Conservation (phyloP, 2,329 filamentous ascomycete genomes). For the Xylaria sp. region DNA sequence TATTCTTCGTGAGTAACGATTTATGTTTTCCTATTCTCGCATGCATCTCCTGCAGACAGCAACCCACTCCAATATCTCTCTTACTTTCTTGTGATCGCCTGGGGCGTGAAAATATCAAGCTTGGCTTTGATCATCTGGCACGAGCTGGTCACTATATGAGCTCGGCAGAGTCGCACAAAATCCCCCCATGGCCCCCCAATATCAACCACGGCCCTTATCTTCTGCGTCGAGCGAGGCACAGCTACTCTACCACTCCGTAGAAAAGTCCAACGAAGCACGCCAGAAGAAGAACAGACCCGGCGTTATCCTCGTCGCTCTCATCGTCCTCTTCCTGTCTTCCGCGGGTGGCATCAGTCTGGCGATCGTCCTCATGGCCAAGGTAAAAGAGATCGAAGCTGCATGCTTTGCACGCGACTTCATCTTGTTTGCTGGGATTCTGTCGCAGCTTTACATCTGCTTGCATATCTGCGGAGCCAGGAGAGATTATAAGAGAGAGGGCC, state of each 20-base stretch:
- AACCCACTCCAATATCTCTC: background rate
- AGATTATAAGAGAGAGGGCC: constrained; percentile 30
- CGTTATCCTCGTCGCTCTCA: constrained; percentile 37
- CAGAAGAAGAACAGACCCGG: constrained; percentile 32
- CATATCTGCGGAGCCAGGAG: constrained; percentile 40
- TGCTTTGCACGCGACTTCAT: constrained; percentile 42
- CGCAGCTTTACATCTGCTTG: constrained; percentile 39
- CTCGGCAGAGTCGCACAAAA: constrained; percentile 13
- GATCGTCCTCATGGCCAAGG: constrained; percentile 33
- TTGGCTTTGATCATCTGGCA: background rate
- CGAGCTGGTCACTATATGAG: constrained; percentile 18
- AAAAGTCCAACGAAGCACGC: constrained; percentile 33
- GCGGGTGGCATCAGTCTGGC: constrained; percentile 38
- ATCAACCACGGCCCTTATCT: constrained; percentile 21
- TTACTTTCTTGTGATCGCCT: too few species aligned
- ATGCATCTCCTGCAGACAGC: background rate
- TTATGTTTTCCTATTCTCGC: background rate
- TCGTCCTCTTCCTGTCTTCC: constrained; percentile 41
- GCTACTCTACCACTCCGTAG: constrained; percentile 35
- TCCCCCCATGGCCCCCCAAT: constrained; percentile 17
- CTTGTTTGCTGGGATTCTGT: constrained; percentile 37
- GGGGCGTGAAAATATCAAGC: background rate
- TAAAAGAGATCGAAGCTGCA: constrained; percentile 30
- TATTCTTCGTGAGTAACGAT: background rate
- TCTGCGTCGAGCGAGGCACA: constrained; percentile 25